Conservation (phyloP, 2,329 filamentous ascomycete species). For the Incumbomyces lentus region DNA sequence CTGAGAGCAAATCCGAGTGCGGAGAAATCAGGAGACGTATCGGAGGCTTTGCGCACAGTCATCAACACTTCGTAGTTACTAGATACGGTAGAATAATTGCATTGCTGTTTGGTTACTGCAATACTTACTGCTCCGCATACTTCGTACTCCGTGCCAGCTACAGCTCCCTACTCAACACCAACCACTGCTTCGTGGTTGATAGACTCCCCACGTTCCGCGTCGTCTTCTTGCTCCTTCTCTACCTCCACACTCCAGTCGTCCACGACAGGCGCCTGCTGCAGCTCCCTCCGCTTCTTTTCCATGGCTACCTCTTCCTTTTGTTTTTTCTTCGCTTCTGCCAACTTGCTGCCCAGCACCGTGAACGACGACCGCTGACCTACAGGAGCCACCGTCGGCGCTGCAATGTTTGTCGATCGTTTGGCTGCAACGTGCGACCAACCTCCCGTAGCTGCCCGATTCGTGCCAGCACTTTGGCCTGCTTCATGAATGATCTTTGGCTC, state of each 20-base stretch:
- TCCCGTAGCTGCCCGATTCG: constrained; percentile 19
- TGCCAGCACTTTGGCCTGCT: constrained; percentile 28
- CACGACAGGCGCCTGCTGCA: constrained; percentile 26
- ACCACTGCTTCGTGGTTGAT: background rate
- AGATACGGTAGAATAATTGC: too few relatives aligned
- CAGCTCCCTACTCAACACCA: background rate
- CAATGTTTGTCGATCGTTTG: constrained; percentile 33
- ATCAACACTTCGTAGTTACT: too few relatives aligned
- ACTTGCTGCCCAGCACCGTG: constrained; percentile 24
- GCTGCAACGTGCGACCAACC: constrained; percentile 45
- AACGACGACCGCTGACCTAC: constrained; percentile 24
- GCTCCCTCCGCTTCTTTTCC: constrained; percentile 11
- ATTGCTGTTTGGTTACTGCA: too few relatives aligned
- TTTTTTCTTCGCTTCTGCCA: constrained; percentile 25
- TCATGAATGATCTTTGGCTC: constrained; percentile 30
- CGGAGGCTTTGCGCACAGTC: too few relatives aligned
- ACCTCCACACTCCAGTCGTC: constrained; percentile 40
- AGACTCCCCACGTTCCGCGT: background rate
- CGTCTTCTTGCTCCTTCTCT: constrained; percentile 29
- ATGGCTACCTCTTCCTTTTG: constrained; percentile 32
- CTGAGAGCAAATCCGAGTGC: too few relatives aligned
- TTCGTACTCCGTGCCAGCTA: too few relatives aligned
- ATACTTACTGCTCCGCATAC: too few relatives aligned
- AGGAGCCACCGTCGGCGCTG: constrained; percentile 31
- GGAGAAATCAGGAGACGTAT: too few relatives aligned